Base-by-base conservation (phyloP, 164 flowering plant genomes). In the Warburgia ugandensis region DNA sequence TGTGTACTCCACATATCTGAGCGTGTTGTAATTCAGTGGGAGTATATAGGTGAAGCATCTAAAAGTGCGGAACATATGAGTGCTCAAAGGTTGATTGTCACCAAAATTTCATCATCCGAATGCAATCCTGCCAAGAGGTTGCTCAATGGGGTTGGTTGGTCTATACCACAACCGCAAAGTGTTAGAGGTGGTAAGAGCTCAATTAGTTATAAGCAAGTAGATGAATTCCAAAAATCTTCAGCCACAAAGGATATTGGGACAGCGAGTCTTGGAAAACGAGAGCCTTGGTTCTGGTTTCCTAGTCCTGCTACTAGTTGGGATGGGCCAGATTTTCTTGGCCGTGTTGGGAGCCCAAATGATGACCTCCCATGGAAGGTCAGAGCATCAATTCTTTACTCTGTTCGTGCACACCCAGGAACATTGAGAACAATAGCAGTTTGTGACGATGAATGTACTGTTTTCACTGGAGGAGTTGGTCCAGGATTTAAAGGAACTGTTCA, bases 261-360 rank as follows among this genome's bases (percentile, higher is more conserved):
- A 29, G 55, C 79, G 54, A 58, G 56, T 58, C 42, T 54, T 56
- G 68, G 66, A 29, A 73, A 71, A 36, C 62, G 50, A 37, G 96
- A 85, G 60, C 94, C 95, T 32, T 92, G 99, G 99, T 80, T 76
- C 60, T 92, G 96, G 96, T 88, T 80, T 54, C 94, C 91, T 48
- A 70, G 77, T 64, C 74, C 83, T 30, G 82, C 83, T 61, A 45
- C 75, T 69, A 77, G 73, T 64, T 83, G 86, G 88, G 84, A 86
- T 66, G 95, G 86, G 33, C 76, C 78, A 38, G 89, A 80, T 64
- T 76, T 78, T 67, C 73, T 76, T 56, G 83, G 79, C 22, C 88
- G 96, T 44, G 63, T 56, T 60, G 89, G 94, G 52, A 69, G 74
- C 64, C 50, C 74, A 31, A 92, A 84, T 69, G 96, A 92, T 60